phyloP scores from a whole-genome alignment of 176 grass and related monocot genomes.

The Eragrostis curvula region DNA sequence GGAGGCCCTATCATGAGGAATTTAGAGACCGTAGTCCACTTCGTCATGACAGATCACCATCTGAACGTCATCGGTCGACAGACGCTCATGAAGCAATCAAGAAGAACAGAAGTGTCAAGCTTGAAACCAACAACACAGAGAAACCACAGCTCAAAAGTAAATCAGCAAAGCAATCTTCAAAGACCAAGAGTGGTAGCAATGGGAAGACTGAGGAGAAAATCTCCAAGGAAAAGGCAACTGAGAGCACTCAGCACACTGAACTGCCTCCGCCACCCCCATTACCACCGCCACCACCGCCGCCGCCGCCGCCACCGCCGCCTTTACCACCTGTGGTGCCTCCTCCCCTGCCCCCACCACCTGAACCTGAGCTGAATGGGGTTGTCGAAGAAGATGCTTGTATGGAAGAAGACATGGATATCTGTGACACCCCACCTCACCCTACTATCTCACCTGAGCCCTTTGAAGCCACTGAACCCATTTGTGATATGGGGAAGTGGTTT shows the following conservation, averaged over 20 bases:
- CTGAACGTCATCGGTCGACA: constrained; percentile 47
- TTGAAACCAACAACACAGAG: constrained; percentile 61
- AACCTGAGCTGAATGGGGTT: constrained; percentile 47
- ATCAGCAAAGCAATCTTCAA: constrained; percentile 71
- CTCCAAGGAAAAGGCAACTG: constrained; percentile 66
- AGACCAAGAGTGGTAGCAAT: constrained; percentile 63
- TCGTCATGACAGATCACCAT: constrained; percentile 61
- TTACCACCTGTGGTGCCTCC: constrained; percentile 63
- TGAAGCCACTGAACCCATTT: constrained; percentile 39
- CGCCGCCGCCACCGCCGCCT: constrained; percentile 64
- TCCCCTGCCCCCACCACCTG: constrained; percentile 58
- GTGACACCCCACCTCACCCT: constrained; percentile 87
- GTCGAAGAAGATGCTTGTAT: constrained; percentile 65
- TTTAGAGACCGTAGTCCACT: constrained; percentile 63
- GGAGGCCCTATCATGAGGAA: constrained; percentile 66
- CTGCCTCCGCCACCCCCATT: constrained; percentile 66
- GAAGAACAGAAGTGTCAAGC: constrained; percentile 57
- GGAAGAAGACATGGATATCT: constrained; percentile 99
- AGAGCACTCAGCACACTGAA: constrained; percentile 53
- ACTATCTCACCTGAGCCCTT: constrained; percentile 50
- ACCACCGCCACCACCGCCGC: constrained; percentile 53
- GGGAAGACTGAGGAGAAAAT: constrained; percentile 67
- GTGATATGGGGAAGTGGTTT: constrained; percentile 76
- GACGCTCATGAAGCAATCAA: constrained; percentile 62
- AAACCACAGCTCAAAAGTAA: constrained; percentile 62